Percentiles rank a stretch among this genome's conserved stretches.
phyloP scores from a whole-genome alignment of 257 asterid species.

The Cinchona pubescens region DNA sequence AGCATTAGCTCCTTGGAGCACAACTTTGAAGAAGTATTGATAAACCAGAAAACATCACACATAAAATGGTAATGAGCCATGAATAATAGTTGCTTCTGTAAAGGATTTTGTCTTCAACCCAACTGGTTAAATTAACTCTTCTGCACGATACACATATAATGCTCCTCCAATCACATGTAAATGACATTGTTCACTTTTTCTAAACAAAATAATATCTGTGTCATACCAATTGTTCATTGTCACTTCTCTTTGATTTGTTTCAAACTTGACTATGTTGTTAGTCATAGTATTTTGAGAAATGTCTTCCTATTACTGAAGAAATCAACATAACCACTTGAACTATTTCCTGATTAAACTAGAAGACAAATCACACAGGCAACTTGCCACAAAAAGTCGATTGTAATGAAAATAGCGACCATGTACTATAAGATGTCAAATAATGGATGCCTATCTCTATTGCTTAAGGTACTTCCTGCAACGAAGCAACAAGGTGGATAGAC shows the following conservation, averaged over 20 bases:
- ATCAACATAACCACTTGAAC: neutral
- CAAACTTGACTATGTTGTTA: neutral
- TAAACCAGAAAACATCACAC: neutral
- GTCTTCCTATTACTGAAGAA: neutral
- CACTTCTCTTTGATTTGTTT: neutral
- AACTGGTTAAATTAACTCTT: neutral
- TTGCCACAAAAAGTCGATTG: neutral
- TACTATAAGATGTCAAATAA: too few species aligned
- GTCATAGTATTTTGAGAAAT: neutral
- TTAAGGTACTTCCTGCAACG: neutral
- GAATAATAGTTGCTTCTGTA: neutral
- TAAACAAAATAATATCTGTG: neutral
- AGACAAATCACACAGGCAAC: neutral
- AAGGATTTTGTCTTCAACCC: neutral
- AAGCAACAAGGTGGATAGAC: neutral
- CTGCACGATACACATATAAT: neutral
- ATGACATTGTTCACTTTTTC: too few species aligned
- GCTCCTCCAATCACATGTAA: neutral
- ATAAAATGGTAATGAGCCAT: neutral
- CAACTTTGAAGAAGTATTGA: neutral
- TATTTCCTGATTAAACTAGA: neutral
- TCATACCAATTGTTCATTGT: neutral
- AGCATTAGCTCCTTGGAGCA: too few species aligned
- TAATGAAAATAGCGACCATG: neutral
- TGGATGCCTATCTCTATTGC: too few species aligned